Evolutionary conservation across 2,329 filamentous ascomycete species (phyloP), one percentile per base, ranked within the genome.

Genomic region (Trematosphaeria pertusa): DNA sequence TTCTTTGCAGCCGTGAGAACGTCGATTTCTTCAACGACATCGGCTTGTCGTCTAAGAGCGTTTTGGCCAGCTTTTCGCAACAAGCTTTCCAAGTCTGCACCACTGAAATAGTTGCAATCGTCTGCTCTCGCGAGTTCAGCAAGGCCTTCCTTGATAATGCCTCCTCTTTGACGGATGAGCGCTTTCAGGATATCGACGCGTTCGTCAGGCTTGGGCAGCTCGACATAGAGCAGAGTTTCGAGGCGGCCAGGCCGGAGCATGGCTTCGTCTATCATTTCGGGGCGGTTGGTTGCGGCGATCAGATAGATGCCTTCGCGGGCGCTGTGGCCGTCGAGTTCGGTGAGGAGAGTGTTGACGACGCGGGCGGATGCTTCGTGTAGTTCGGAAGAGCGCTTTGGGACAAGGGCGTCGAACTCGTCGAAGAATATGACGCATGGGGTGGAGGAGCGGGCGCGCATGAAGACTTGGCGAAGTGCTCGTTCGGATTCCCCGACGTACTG

Each of bases 341-440:
- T 95, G 22, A 99, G 86, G 0, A 99, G 81, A 1, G 93, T 95
- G 70, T 97, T 97, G 57, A 99, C 94, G 2, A 99, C 90, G 24
- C 94, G 85, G 1, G 90, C 86, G 36, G 88, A 90, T 5, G 91
- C 88, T 69, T 97, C 93, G 2, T 87, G 89, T 2, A 89, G 82
- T 12, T 74, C 70, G 44, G 88, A 88, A 64, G 93, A 91, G 43
- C 94, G 86, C 40, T 86, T 86, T 0, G 93, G 92, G 0, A 94
- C 92, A 2, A 99, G 78, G 1, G 94, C 93, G 72, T 99, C 94
- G 41, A 99, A 82, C 74, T 99, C 94, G 69, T 99, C 94, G 67
- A 99, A 97, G 81, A 99, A 97, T 48, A 99, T 87, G 43, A 99
- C 91, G 67, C 93, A 97, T 1, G 94, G 94, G 0, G 91, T 83